Evolutionary conservation across 2,329 filamentous ascomycete species (phyloP).

Genomic region (Stemphylium lycopersici): DNA sequence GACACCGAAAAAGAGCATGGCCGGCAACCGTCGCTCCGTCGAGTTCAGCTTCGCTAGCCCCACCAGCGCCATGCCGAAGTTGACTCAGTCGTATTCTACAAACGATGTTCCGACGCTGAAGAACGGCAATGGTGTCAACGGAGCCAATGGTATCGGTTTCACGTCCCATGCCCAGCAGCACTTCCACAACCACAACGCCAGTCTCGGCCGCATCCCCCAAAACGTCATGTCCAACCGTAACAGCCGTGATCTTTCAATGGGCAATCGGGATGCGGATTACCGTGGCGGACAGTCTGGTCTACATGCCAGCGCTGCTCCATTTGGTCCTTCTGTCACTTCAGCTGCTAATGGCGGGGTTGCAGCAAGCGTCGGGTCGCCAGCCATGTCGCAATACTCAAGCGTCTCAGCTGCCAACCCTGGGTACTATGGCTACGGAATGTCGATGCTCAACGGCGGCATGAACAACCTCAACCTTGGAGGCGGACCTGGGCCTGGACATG

Average conservation of each 20-base stretch:
- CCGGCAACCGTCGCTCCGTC: constrained; percentile 55
- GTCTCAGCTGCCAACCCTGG: constrained; percentile 28
- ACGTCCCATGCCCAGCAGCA: constrained; percentile 64
- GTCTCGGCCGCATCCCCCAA: constrained; percentile 77
- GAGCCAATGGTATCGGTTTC: constrained; percentile 35
- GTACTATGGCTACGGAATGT: constrained; percentile 63
- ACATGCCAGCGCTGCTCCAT: constrained; percentile 79
- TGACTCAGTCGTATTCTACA: constrained; percentile 88
- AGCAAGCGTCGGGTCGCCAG: constrained; percentile 37
- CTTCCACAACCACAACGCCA: constrained; percentile 77
- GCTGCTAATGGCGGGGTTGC: constrained; percentile 28
- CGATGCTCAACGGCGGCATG: constrained; percentile 72
- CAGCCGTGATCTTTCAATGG: constrained; percentile 70
- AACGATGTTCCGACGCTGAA: constrained; percentile 89
- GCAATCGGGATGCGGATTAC: constrained; percentile 56
- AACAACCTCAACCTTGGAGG: constrained; percentile 60
- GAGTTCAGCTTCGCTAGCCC: constrained; percentile 61
- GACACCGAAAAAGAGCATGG: constrained; percentile 48
- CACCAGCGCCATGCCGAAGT: constrained; percentile 69
- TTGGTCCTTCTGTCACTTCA: constrained; percentile 67
- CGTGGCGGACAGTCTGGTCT: constrained; percentile 73
- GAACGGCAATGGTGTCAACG: constrained; percentile 62
- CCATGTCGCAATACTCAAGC: constrained; percentile 43
- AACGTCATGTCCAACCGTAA: constrained; percentile 71
- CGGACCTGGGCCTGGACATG: not conserved